phyloP scores from a whole-genome alignment of 139 green algal species.

The Picochlorum sp. region DNA sequence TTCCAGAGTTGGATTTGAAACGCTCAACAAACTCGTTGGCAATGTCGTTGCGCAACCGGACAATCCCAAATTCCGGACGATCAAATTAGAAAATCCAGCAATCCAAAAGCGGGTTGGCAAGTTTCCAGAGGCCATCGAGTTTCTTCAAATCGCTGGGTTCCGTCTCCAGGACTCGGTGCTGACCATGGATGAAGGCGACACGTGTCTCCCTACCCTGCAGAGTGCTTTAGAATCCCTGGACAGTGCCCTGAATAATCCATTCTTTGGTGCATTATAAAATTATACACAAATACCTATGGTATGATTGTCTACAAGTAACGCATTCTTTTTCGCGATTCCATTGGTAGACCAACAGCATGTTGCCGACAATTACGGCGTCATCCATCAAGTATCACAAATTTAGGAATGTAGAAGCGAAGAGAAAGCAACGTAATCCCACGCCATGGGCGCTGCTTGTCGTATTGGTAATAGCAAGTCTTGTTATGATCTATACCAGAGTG shows the following conservation, averaged over 20 bases:
- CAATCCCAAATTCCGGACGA: conserved; percentile 84
- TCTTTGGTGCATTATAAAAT: conserved; percentile 77
- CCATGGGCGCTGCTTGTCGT: neutral
- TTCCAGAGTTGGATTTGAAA: conserved; percentile 47
- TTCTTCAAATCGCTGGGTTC: conserved; percentile 76
- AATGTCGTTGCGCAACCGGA: conserved; percentile 59
- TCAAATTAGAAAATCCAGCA: conserved; percentile 73
- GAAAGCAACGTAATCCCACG: neutral
- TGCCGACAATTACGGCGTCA: neutral
- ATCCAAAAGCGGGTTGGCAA: conserved; percentile 70
- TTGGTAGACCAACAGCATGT: neutral
- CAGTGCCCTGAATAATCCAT: conserved; percentile 80
- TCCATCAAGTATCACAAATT: neutral
- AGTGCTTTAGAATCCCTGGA: conserved; percentile 62
- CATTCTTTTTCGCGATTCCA: neutral
- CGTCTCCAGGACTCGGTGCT: too few species aligned
- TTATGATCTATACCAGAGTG: neutral
- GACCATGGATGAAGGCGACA: too few species aligned
- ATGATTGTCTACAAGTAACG: neutral
- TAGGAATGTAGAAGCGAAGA: too few species aligned
- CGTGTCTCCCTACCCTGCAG: conserved; percentile 33
- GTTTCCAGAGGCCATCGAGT: conserved; percentile 54
- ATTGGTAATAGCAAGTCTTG: neutral
- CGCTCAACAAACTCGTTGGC: conserved; percentile 70
- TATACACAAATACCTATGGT: neutral